Evolutionary conservation across 805 yeast genomes (phyloP), one percentile per base, ranked within the genome.

Genomic region (Metahyphopichia silvanorum): DNA sequence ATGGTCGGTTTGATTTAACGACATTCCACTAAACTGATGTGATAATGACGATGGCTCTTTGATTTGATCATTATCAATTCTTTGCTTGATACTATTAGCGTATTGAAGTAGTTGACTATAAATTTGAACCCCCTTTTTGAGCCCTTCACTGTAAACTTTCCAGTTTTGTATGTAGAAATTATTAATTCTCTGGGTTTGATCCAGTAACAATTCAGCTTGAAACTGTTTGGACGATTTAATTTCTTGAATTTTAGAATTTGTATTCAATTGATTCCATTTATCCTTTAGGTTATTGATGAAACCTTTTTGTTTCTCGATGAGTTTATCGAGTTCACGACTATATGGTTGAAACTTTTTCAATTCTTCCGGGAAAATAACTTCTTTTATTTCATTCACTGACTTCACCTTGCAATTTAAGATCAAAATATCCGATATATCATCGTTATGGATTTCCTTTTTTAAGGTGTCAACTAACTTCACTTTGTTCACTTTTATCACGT

Each of bases 401-500:
- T 70, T 72, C 27, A 74, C 70, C 39, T 74, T 77, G 39, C 68
- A 61, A 51, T 85, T 82, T 42, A 81, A 63, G 6, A 91, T 74
- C 20, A 91, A 66, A 9, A 81, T 65, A 33, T 82, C 79, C 0
- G 95, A 82, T 31, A 88, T 86, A 51, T 91, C 97, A 58, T 91
- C 98, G 10, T 71, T 68, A 47, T 81, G 93, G 21, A 85, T 79
- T 29, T 74, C 74, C 5, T 66, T 70, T 49, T 87, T 87, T 47
- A 91, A 66, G 31, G 79, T 86, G 2, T 69, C 69, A 21, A 85
- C 63, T 2, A 82, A 69, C 23, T 76, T 66, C 5, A 63, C 54
- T 28, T 94, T 76, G 52, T 85, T 93, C 20, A 72, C 63, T 45
- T 78, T 78, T 37, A 87, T 52, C 27, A 74, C 66, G 36, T 75